phyloP scores from a whole-genome alignment of 1,284 basidiomycete species.

The Ceratobasidium sp. region DNA sequence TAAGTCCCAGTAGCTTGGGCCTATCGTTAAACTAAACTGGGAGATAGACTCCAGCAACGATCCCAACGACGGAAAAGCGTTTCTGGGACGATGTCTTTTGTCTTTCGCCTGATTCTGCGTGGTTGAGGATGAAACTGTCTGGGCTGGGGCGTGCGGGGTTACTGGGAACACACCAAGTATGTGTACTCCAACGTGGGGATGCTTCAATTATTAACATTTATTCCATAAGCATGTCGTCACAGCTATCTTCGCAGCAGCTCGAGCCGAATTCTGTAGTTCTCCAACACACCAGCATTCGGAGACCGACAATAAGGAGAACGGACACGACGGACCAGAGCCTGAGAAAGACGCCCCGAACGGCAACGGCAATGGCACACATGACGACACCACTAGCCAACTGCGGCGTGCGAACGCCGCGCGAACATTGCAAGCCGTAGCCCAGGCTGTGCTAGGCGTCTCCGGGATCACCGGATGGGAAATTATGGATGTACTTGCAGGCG shows the following conservation, averaged over 20 bases:
- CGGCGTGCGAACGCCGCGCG: slow-evolving; percentile 28
- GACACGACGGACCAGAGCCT: slow-evolving; percentile 55
- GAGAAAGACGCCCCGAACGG: slow-evolving; percentile 55
- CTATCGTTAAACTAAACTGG: neutral
- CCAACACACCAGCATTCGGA: too few relatives aligned
- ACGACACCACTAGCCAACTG: slow-evolving; percentile 9
- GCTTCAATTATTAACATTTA: neutral
- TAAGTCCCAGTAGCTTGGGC: slow-evolving; percentile 43
- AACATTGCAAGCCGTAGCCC: slow-evolving; percentile 27
- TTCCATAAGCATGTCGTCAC: slow-evolving; percentile 31
- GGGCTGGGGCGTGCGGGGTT: slow-evolving; percentile 27
- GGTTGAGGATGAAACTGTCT: slow-evolving; percentile 8
- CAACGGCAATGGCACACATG: neutral
- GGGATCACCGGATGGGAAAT: slow-evolving; percentile 67
- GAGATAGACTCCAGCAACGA: slow-evolving; percentile 18
- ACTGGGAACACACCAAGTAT: slow-evolving; percentile 34
- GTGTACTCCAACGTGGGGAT: neutral
- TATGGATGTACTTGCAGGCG: slow-evolving; percentile 72
- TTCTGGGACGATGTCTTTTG: slow-evolving; percentile 39
- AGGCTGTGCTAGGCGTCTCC: slow-evolving; percentile 10
- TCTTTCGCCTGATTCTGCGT: slow-evolving; percentile 14
- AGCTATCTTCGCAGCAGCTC: slow-evolving; percentile 30
- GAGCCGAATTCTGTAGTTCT: slow-evolving; percentile 14
- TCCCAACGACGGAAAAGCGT: slow-evolving; percentile 37
- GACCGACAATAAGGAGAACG: neutral